Base-by-base conservation (phyloP, 2,329 filamentous ascomycete genomes). In the Macrophomina phaseolina region DNA sequence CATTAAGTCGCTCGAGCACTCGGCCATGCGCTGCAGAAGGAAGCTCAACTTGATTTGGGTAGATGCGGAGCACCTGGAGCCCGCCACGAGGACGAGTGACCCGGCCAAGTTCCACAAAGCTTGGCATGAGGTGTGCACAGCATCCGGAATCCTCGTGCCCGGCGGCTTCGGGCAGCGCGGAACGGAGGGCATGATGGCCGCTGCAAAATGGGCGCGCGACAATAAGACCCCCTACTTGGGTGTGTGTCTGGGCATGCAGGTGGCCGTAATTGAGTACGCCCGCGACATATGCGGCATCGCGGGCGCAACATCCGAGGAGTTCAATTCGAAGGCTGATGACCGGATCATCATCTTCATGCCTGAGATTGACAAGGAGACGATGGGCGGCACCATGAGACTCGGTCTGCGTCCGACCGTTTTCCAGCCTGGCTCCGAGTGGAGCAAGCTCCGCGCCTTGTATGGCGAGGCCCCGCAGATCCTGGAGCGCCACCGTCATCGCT, bases 261-360 rank as follows among this genome's bases (percentile, higher is more conserved):
- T 97, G 55, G 93, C 94, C 23, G 93, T 97, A 55, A 91, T 97
- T 71, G 94, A 98, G 79, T 92, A 89, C 72, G 93, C 93, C 1
- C 89, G 93, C 49, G 89, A 92, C 70, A 82, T 94, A 1, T 91
- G 89, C 79, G 87, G 86, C 34, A 84, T 93, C 69, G 78, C 80
- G 3, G 79, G 82, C 51, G 87, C 87, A 0, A 83, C 82, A 4
- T 86, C 83, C 5, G 83, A 82, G 65, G 87, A 90, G 71, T 84
- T 89, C 70, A 78, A 86, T 77, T 84, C 30, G 83, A 75, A 82
- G 3, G 86, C 89, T n/a, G 81, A 88, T 56, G 84, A 93, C 74
- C 88, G 87, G 32, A 87, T 92, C 34, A 88, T 99, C 71, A 87
- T 98, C 71, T 94, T 91, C 81, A 99, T 98, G 95, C 94, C 94